These are phyloP conservation scores for Zea luxurians DNA, from an alignment of 176 grass and related monocot species.

Conservation along the genomic window DNA sequence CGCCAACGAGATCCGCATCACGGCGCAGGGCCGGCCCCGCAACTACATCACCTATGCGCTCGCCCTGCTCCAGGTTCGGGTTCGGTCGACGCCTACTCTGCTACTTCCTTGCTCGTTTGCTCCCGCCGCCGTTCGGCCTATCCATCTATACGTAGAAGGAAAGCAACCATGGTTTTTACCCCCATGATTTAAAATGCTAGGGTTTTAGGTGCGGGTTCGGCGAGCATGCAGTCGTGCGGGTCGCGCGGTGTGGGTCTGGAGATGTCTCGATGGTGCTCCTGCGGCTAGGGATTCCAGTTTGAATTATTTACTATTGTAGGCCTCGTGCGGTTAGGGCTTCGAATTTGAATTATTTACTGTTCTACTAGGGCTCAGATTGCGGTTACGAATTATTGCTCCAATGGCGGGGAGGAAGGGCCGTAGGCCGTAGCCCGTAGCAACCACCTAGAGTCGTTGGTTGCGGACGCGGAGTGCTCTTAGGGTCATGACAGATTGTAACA, in stretches of 20 bases:
- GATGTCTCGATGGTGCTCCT: not conserved
- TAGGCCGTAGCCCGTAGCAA: not conserved
- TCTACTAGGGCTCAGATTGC: not conserved
- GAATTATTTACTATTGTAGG: not conserved
- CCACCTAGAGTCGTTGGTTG: not conserved
- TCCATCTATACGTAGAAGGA: not conserved
- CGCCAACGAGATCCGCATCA: conserved; percentile 73
- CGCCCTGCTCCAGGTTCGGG: conserved; percentile 53
- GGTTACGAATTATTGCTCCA: not conserved
- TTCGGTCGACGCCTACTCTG: not conserved
- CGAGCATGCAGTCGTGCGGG: not conserved
- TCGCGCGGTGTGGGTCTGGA: not conserved
- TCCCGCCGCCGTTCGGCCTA: not conserved
- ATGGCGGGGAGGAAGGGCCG: too few species aligned
- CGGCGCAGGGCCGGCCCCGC: conserved; percentile 59
- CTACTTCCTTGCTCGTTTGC: not conserved
- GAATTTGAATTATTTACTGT: not conserved
- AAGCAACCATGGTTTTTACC: not conserved
- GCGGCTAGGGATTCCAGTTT: not conserved
- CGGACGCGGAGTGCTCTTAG: not conserved
- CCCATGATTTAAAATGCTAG: not conserved
- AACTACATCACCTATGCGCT: conserved; percentile 75
- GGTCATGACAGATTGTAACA: too few species aligned
- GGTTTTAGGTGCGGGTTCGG: conserved; percentile 33
- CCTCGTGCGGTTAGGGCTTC: not conserved